Evolutionary conservation across 352 stramenopile species (phyloP), one percentile per base, ranked within the genome.

Genomic region (Globisporangium barbulae): DNA sequence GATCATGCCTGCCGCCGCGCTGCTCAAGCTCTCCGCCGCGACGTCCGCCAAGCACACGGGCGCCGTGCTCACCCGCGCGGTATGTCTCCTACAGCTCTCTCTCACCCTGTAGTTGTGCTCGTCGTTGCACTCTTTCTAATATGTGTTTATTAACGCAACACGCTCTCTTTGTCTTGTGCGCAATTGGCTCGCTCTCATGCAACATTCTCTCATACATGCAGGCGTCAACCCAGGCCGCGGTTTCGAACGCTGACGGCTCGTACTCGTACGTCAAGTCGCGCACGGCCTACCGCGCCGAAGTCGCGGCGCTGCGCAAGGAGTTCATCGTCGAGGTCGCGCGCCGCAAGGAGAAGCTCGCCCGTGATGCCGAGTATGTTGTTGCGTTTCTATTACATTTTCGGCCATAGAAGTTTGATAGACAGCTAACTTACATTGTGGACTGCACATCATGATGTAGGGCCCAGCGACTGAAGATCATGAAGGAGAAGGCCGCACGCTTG

Each of bases 401-500:
- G 17, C 9, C 15, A 53, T 15, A 56, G 30, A 12, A 22, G 8
- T 3, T 41, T 1, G 28, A 35, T 21, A 4, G 44, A 22, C 57
- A 8, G 28, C 37, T 60, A 35, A 22, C 25, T 28, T 28, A 28
- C 6, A 2, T 49, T 28, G 31, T 57, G 44, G 17, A 21, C 7
- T 53, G 13, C 22, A 3, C 25, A 59, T 44, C 7, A 22, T 37
- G 47, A 13, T 61, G 8, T 56, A 93, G 84, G 61, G 72, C 85
- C 19, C 82, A 95, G 66, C 83, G 84, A 48, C 66, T 82, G 67
- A 91, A 84, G 67, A 91, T 95, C 60, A 88, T 93, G 79, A 93
- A 93, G 73, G 84, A 85, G 58, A 95, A 95, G 78, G 84, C 86
- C 10, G 83, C 84, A 53, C 83, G 86, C 68, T 79, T 95, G 76